Evolutionary conservation across 2,329 filamentous ascomycete genomes (phyloP).

Genomic region (Triangularia verruculosa): DNA sequence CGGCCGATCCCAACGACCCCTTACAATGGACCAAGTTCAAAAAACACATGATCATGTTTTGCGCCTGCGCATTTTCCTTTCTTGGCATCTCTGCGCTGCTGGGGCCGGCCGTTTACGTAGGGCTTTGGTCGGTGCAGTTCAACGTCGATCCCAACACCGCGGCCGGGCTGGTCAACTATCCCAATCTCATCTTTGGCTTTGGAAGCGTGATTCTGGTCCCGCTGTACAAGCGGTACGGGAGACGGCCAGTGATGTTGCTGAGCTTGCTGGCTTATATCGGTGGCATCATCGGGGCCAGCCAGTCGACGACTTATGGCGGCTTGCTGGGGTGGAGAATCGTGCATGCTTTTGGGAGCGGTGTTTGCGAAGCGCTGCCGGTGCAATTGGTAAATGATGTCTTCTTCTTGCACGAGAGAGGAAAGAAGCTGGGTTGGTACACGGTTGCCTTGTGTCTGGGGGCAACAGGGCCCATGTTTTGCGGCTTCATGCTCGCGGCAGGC

Average conservation of each 20-base stretch:
- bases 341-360: constrained; percentile 40
- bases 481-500: constrained; percentile 58
- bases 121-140: constrained; percentile 52
- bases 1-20: constrained; percentile 58
- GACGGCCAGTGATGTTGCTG: constrained; percentile 42
- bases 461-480: constrained; percentile 55
- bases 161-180: constrained; percentile 56
- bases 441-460: constrained; percentile 55
- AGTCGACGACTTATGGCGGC: constrained; percentile 35
- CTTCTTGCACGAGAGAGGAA: constrained; percentile 46
- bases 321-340: constrained; percentile 42
- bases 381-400: constrained; percentile 47
- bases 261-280: constrained; percentile 40
- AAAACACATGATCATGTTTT: constrained; percentile 54
- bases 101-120: constrained; percentile 57
- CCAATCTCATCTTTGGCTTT: constrained; percentile 59
- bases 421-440: constrained; percentile 59
- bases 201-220: constrained; percentile 54
- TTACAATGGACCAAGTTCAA: constrained; percentile 54
- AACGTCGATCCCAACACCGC: constrained; percentile 48
- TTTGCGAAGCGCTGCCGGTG: constrained; percentile 45
- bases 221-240: constrained; percentile 50
- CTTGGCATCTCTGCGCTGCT: constrained; percentile 55
- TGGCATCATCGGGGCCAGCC: constrained; percentile 39
- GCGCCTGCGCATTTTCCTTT: constrained; percentile 56